phyloP scores from a whole-genome alignment of 306 rosid species.

The Lagenaria siceraria region DNA sequence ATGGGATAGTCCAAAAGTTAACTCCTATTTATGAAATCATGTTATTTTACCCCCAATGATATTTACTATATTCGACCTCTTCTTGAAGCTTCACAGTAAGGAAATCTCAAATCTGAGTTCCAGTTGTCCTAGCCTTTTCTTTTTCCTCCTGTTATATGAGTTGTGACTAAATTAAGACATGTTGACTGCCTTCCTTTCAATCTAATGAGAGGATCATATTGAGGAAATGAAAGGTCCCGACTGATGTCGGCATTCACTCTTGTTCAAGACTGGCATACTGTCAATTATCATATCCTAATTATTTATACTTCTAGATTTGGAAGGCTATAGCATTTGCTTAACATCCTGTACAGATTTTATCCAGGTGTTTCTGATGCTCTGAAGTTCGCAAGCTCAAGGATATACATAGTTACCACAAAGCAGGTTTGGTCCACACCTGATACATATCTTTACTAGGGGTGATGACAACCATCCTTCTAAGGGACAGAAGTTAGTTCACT shows the following conservation, averaged over 20 bases:
- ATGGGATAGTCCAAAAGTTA: not conserved
- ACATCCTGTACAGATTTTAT: constrained; percentile 37
- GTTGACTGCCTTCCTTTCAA: not conserved
- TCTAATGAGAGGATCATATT: not conserved
- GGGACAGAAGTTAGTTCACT: not conserved
- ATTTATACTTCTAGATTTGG: not conserved
- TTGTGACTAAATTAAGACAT: not conserved
- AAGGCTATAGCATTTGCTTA: not conserved
- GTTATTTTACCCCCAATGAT: not conserved
- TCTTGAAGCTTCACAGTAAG: not conserved
- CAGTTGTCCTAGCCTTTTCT: not conserved
- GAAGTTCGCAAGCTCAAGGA: constrained; percentile 61
- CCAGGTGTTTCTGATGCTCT: constrained; percentile 75
- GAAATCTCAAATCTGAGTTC: not conserved
- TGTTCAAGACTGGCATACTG: not conserved
- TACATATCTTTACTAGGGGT: not conserved
- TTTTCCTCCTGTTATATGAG: not conserved
- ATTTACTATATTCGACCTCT: not conserved
- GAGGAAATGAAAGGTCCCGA: not conserved
- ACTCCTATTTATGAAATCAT: not conserved
- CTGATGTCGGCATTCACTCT: not conserved
- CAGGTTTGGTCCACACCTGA: constrained; percentile 33
- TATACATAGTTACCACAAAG: constrained; percentile 74
- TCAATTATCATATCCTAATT: not conserved
- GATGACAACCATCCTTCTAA: not conserved